These are phyloP conservation scores for Eremochloa ophiuroides DNA, from an alignment of 176 grass and related monocot genomes.

Conservation along the genomic window DNA sequence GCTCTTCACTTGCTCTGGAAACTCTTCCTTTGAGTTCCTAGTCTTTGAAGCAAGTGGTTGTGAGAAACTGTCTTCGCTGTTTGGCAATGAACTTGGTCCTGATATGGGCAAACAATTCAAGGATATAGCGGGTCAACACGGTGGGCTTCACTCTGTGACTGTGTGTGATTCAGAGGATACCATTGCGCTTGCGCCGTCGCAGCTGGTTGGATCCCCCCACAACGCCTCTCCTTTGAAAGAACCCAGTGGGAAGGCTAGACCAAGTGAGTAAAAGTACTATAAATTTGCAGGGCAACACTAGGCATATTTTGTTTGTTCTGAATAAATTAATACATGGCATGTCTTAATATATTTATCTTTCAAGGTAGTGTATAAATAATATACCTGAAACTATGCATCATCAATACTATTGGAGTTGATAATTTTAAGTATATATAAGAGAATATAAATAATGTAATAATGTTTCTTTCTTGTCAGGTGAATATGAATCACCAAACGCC, in stretches of 20 bases:
- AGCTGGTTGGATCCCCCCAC: not conserved
- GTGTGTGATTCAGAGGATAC: not conserved
- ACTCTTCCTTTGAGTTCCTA: slow-evolving; percentile 40
- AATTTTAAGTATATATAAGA: not conserved
- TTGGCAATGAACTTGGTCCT: not conserved
- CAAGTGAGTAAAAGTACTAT: slow-evolving; percentile 4
- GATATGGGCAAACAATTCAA: not conserved
- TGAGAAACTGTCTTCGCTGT: slow-evolving; percentile 31
- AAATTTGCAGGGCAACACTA: not conserved
- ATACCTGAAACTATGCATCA: not conserved
- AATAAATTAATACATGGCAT: not conserved
- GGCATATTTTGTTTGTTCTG: not conserved
- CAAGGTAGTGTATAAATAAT: not conserved
- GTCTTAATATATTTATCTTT: not conserved
- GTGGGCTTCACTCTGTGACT: not conserved
- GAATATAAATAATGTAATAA: not conserved
- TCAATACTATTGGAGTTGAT: not conserved
- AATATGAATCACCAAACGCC: slow-evolving; percentile 1
- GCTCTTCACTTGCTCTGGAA: slow-evolving; percentile 37
- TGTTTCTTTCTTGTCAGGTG: slow-evolving; percentile 12
- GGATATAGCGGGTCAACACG: not conserved
- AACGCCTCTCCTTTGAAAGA: not conserved
- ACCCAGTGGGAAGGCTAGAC: not conserved
- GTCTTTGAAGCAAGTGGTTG: slow-evolving; percentile 41
- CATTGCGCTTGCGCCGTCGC: not conserved